Percentiles rank a stretch among this genome's conserved stretches.
Evolutionary conservation across 1,284 basidiomycete genomes (phyloP).

Genomic region (Phylloboletellus chloephorus): DNA sequence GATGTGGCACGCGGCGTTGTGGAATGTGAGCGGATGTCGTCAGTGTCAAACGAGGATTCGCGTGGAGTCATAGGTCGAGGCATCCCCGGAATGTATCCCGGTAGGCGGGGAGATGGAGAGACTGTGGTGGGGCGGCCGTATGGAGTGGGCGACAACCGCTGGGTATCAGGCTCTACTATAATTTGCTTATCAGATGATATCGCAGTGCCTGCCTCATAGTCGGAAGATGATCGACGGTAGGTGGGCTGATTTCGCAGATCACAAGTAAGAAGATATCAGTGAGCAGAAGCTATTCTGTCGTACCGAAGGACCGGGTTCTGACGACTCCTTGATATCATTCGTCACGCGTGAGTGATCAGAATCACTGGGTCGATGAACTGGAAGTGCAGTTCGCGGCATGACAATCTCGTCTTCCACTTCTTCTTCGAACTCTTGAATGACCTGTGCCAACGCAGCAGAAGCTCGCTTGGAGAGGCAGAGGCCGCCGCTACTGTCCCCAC

Average conservation of each 20-base stretch:
- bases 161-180: conserved; percentile 40
- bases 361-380: conserved; percentile 37
- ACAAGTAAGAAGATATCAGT: conserved; percentile 19
- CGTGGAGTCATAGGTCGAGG: conserved; percentile 79
- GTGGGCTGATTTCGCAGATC: conserved; percentile 15
- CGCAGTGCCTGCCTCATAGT: conserved; percentile 59
- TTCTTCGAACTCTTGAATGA: conserved; percentile 66
- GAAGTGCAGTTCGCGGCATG: conserved; percentile 55
- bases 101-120: conserved; percentile 59
- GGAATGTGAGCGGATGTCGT: conserved; percentile 66
- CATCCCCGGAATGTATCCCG: conserved; percentile 85
- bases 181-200: conserved; percentile 57
- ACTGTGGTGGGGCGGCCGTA: conserved; percentile 38
- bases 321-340: conserved; percentile 18
- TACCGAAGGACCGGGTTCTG: conserved; percentile 22
- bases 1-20: conserved; percentile 75
- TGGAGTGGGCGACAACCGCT: conserved; percentile 49
- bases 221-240: conserved; percentile 27
- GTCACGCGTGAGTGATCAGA: conserved; percentile 21
- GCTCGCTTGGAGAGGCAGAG: conserved; percentile 48
- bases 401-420: conserved; percentile 67
- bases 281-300: conserved; percentile 12
- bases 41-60: conserved; percentile 53
- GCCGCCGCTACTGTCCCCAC: conserved; percentile 25
- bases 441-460: conserved; percentile 64